Evolutionary conservation across 768 basidiomycete species (phyloP).

Genomic region (Mycena polygramma): DNA sequence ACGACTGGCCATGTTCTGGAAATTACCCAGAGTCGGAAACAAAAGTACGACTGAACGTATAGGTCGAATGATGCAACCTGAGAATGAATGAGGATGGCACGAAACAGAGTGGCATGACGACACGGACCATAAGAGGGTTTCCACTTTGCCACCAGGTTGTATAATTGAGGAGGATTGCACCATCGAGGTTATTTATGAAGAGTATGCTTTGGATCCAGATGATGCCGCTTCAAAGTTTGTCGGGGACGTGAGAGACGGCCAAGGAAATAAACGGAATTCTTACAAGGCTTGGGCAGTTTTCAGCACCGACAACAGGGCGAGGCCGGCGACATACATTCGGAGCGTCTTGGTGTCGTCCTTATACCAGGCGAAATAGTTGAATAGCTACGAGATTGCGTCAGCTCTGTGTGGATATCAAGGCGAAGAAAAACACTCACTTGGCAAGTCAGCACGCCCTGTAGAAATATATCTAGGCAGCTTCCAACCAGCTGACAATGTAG

Average conservation of each 20-base stretch:
- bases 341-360: not conserved
- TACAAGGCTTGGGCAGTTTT: constrained; percentile 44
- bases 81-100: not conserved
- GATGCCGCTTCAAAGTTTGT: constrained; percentile 38
- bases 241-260: not conserved
- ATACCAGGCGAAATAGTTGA: constrained; percentile 7
- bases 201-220: constrained; percentile 48
- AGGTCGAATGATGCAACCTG: constrained; percentile 48
- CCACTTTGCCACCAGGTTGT: constrained; percentile 47
- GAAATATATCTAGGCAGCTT: constrained; percentile 4
- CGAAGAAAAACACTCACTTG: not conserved
- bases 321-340: not conserved
- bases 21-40: constrained; percentile 47
- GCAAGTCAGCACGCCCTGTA: constrained; percentile 1
- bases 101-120: too few species aligned
- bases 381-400: not conserved
- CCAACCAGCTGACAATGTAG: constrained; percentile 6
- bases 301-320: constrained; percentile 22
- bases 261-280: constrained; percentile 11
- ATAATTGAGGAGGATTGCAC: constrained; percentile 47
- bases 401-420: not conserved
- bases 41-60: constrained; percentile 51
- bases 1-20: constrained; percentile 43
- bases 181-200: constrained; percentile 45
- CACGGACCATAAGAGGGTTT: too few species aligned